phyloP scores from a whole-genome alignment of 2,329 filamentous ascomycete species.

The Coniella vitis region DNA sequence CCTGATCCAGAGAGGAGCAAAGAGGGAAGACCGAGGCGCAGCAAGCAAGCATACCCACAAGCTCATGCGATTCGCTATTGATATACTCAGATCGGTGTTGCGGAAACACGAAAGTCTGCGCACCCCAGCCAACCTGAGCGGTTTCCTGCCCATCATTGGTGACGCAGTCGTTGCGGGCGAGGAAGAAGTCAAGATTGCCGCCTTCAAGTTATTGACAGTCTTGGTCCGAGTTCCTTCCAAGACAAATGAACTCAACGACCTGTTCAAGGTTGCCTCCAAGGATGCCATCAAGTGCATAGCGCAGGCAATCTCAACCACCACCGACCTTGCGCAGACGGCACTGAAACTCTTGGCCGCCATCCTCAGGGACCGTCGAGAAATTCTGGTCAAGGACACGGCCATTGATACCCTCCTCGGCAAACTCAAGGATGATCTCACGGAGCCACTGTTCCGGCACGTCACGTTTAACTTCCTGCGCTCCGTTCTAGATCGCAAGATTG shows the following conservation, averaged over 20 bases:
- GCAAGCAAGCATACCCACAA: constrained; percentile 82
- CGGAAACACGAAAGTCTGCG: constrained; percentile 79
- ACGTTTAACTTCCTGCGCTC: constrained; percentile 92
- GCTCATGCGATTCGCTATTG: constrained; percentile 78
- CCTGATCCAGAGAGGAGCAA: constrained; percentile 71
- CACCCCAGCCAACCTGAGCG: constrained; percentile 70
- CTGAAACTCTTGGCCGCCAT: constrained; percentile 83
- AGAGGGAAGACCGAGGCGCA: constrained; percentile 63
- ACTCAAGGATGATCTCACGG: constrained; percentile 81
- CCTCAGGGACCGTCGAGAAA: constrained; percentile 70
- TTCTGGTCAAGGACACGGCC: constrained; percentile 71
- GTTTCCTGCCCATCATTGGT: constrained; percentile 83
- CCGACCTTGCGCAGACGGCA: constrained; percentile 79
- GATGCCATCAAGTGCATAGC: constrained; percentile 81
- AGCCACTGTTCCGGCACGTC: constrained; percentile 84
- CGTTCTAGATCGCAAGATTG: constrained; percentile 75
- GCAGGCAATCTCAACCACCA: constrained; percentile 68
- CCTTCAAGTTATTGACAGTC: constrained; percentile 76
- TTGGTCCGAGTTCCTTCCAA: constrained; percentile 79
- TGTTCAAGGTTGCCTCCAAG: constrained; percentile 71
- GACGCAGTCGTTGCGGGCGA: constrained; percentile 78
- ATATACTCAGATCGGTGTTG: constrained; percentile 77
- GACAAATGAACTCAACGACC: constrained; percentile 55
- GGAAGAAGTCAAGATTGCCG: constrained; percentile 87
- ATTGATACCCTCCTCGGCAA: constrained; percentile 77